A percentile compares a stretch with the other conserved stretches of the same genome.
These are phyloP conservation scores for Haplosporangium sp. DNA, from an alignment of 371 early-diverging fungal genomes.

Conservation along the genomic window DNA sequence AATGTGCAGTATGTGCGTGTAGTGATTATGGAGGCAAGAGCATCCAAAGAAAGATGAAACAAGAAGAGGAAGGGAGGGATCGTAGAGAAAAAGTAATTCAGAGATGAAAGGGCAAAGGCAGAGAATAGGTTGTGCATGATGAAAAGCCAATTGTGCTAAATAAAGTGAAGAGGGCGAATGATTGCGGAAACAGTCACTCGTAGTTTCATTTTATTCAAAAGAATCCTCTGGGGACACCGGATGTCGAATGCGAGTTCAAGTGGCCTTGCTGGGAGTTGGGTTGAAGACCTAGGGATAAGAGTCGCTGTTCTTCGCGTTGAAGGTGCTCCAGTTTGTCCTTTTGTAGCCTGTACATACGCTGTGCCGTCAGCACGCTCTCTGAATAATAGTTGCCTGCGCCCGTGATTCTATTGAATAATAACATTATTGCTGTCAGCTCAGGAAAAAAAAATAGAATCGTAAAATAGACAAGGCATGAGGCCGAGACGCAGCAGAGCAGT, in stretches of 20 bases:
- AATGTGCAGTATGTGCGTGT: no score
- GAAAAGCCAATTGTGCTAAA: background rate
- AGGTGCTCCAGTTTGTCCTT: constrained; percentile 48
- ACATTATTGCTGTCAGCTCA: background rate
- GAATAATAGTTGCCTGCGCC: constrained; percentile 42
- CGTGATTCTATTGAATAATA: constrained; percentile 16
- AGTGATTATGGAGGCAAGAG: no score
- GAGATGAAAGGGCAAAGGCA: no score
- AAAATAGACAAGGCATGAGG: background rate
- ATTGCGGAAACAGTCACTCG: no score
- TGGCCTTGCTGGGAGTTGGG: constrained; percentile 21
- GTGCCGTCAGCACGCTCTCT: constrained; percentile 47
- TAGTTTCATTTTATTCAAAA: constrained; percentile 9
- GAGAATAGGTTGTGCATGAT: no score
- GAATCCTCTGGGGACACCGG: constrained; percentile 33
- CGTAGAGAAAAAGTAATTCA: background rate
- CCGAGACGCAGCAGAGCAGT: no score
- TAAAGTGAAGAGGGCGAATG: background rate
- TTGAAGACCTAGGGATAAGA: constrained; percentile 31
- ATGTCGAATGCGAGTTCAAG: constrained; percentile 27
- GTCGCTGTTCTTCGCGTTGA: constrained; percentile 43
- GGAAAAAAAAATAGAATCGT: background rate
- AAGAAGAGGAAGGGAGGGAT: no score
- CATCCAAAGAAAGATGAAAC: no score
- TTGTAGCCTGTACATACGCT: constrained; percentile 43